Evolutionary conservation across 169 alveolate species (phyloP).

Genomic region (Babesia divergens): DNA sequence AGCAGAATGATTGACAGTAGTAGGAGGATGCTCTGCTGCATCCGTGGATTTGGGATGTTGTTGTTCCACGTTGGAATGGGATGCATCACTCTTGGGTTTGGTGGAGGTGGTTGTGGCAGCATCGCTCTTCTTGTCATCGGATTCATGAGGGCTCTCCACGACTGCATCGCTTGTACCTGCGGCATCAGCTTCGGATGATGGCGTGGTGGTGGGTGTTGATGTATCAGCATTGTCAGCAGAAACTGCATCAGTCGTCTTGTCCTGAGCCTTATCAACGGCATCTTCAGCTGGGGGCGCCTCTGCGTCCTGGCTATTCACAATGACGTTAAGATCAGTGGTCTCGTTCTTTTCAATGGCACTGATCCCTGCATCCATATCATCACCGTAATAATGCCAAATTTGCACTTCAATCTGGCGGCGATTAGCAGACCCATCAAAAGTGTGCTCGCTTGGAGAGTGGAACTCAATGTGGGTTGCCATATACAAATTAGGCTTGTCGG

Average conservation of each 20-base stretch:
- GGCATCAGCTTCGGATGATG: not conserved
- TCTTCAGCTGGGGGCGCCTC: not conserved
- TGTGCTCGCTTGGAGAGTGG: slow-evolving; percentile 84
- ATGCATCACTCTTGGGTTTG: too few species aligned
- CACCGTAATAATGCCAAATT: slow-evolving; percentile 80
- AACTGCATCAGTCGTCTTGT: not conserved
- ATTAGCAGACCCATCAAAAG: slow-evolving; percentile 82
- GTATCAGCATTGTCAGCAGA: not conserved
- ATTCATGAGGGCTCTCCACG: not conserved
- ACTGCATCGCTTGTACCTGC: not conserved
- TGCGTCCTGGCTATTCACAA: slow-evolving; percentile 15
- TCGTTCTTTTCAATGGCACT: slow-evolving; percentile 12
- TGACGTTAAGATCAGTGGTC: slow-evolving; percentile 41
- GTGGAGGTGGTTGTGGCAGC: not conserved
- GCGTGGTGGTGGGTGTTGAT: not conserved
- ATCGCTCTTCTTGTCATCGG: not conserved
- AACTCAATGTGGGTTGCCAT: slow-evolving; percentile 78
- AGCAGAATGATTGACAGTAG: too few species aligned
- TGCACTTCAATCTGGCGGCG: slow-evolving; percentile 83
- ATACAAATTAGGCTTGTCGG: slow-evolving; percentile 78
- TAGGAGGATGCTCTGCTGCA: too few species aligned
- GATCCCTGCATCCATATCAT: slow-evolving; percentile 26
- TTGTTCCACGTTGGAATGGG: too few species aligned
- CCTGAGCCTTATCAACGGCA: not conserved
- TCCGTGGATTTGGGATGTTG: too few species aligned